phyloP scores from a whole-genome alignment of 75 land plant genomes.

The Adiantum capillusveneris region DNA sequence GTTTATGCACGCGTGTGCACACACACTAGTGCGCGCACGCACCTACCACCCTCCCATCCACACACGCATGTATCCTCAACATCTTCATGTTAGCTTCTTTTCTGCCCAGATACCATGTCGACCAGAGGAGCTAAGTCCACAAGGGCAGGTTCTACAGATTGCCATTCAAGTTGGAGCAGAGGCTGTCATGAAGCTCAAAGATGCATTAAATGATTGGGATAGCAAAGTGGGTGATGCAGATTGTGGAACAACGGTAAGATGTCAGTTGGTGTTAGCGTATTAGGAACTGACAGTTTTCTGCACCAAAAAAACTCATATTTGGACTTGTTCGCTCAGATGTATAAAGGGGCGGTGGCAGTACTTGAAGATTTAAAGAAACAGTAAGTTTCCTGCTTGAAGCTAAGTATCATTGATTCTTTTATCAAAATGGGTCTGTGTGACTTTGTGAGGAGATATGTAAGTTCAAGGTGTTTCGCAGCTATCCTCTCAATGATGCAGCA shows the following conservation, averaged over 20 bases:
- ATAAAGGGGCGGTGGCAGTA: slow-evolving; percentile 77
- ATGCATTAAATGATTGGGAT: slow-evolving; percentile 84
- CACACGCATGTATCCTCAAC: too few relatives aligned
- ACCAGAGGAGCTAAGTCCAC: slow-evolving; percentile 50
- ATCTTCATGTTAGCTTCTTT: too few relatives aligned
- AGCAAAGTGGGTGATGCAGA: slow-evolving; percentile 93
- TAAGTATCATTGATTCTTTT: background rate
- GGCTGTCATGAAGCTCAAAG: slow-evolving; percentile 52
- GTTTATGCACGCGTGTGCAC: too few relatives aligned
- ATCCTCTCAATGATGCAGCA: slow-evolving; percentile 90
- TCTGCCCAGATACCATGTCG: slow-evolving; percentile 23
- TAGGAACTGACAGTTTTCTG: too few relatives aligned
- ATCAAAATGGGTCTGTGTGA: background rate
- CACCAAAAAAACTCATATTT: background rate
- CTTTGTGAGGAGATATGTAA: background rate
- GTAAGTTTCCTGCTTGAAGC: slow-evolving; percentile 28
- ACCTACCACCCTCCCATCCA: too few relatives aligned
- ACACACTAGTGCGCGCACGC: too few relatives aligned
- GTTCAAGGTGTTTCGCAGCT: slow-evolving; percentile 35
- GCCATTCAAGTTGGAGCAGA: slow-evolving; percentile 87
- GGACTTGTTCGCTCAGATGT: slow-evolving; percentile 45
- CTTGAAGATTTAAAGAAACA: slow-evolving; percentile 67
- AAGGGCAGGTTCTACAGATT: slow-evolving; percentile 61
- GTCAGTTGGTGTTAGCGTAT: background rate
- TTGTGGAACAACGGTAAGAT: slow-evolving; percentile 87